Evolutionary conservation across 2,329 filamentous ascomycete species (phyloP), one percentile per base, ranked within the genome.

Genomic region (Dactylellina cionopaga): DNA sequence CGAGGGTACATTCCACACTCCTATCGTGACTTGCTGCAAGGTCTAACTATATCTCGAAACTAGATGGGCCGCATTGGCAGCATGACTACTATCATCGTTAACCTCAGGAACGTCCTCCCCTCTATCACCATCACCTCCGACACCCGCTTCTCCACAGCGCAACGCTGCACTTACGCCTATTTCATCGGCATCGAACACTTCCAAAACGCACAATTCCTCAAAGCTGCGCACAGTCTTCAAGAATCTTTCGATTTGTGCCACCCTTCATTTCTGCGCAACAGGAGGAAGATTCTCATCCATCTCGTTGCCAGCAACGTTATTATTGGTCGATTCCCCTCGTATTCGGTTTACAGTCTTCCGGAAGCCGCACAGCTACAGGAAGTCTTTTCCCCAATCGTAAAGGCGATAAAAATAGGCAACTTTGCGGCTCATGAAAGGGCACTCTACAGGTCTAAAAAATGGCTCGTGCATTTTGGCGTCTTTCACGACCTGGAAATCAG

Each of bases 131-230:
- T 72, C 68, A 58, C 59, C 44, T 52, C 68, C 29, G 68, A 72
- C 41, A 64, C 68, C 19, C 68, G 59, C 39, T 72, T 72, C 46
- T 72, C 68, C 33, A 52, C 43, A n/a, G 68, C 68, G 19, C 59
- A 72, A 24, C 68, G 68, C 15, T 72, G 68, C 59, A 72, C 68
- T 19, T 72, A 72, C 27, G 68, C 68, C 52, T 72, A 72, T 44
- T 72, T 56, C 33, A 72, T 39, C 35, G 68, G 68, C 41, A 72
- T 72, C 37, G 68, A 72, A 51, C 29, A 44, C n/a, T 72, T 72
- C n/a, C 68, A 72, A 47, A 72, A 65, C 24, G 68, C 68, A 22
- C 59, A 72, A 29, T 72, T 31, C 37, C 39, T 65, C 17, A 64
- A 72, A 43, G 68, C 68, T 44, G 68, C 68, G 5, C 41, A 27